phyloP scores from a whole-genome alignment of 495 filamentous ascomycete genomes.

The Astrothelium macrocarpum region DNA sequence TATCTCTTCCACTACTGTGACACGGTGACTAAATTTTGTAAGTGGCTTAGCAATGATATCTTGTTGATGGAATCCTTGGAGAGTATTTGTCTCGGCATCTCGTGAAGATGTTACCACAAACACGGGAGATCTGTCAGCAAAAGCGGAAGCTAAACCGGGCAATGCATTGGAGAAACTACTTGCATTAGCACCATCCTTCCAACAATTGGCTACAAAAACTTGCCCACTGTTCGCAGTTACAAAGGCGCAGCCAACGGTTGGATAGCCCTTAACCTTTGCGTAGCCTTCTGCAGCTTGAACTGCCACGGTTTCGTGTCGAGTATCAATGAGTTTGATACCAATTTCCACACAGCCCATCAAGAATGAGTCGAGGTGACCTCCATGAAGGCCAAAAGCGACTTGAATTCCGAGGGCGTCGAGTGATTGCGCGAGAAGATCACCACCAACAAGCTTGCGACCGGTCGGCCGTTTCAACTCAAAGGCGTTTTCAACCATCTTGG shows the following conservation, averaged over 20 bases:
- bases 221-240: constrained; percentile 26
- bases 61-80: constrained; percentile 25
- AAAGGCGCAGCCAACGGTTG: constrained; percentile 20
- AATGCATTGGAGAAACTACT: constrained; percentile 21
- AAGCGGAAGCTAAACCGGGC: constrained; percentile 21
- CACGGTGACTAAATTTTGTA: constrained; percentile 23
- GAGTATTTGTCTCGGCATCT: constrained; percentile 23
- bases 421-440: constrained; percentile 24
- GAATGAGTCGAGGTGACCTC: constrained; percentile 26
- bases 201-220: background rate
- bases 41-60: constrained; percentile 21
- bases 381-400: constrained; percentile 26
- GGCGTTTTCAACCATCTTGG: background rate
- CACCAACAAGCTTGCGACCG: constrained; percentile 20
- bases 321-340: constrained; percentile 26
- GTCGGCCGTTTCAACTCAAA: constrained; percentile 8
- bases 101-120: constrained; percentile 20
- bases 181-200: background rate
- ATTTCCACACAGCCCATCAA: constrained; percentile 23
- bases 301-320: constrained; percentile 25
- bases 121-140: constrained; percentile 25
- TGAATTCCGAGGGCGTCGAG: constrained; percentile 18
- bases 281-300: constrained; percentile 26
- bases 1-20: constrained; percentile 25
- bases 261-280: constrained; percentile 19